Evolutionary conservation across 1,284 basidiomycete species (phyloP), one percentile per base, ranked within the genome.

Genomic region (Mycena citricolor): DNA sequence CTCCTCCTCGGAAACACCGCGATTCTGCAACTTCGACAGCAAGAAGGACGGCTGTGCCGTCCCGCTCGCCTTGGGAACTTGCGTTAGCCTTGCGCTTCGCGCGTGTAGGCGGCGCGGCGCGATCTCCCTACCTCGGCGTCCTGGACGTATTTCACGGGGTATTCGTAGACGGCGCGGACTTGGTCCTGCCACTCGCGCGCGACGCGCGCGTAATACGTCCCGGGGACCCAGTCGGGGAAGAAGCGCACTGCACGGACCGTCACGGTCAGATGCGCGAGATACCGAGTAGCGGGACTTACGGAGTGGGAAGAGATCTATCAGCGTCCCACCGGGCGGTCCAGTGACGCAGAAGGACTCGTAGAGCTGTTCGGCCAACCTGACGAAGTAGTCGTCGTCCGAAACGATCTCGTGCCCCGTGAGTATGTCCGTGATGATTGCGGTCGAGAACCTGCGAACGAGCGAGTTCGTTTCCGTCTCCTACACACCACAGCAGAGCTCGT

Each of bases 331-430:
- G 4, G 52, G 53, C 17, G 26, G 55, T 32, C 17, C 54, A 31
- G 31, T 48, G 29, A 4, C 13, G 7, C 22, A 36, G 32, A 19
- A 40, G 50, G 8, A 47, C 10, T 31, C 20, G 35, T 16, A 55
- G 35, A 51, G 48, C 43, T 58, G 49, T 2, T 62, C 51, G 5
- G 61, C 54, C 16, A 57, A 32, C 7, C 40, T 29, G 7, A 64
- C 43, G n/a, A 59, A 55, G 5, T 48, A 58, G 44, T 66, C 64
- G 28, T 63, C 52, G 13, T 54, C 44, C 1, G 60, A 56, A 31
- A 43, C 42, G 1, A 62, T 51, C 20, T 60, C 52, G 30, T 64
- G 63, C 4, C 64, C 65, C 28, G 65, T 63, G 51, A 64, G 59
- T 7, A 58, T 55, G 11, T 49, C 37, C 39, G 61, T 52, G 2